phyloP scores from a whole-genome alignment of 768 basidiomycete species.

The Pleurotus salmoneostramineus region DNA sequence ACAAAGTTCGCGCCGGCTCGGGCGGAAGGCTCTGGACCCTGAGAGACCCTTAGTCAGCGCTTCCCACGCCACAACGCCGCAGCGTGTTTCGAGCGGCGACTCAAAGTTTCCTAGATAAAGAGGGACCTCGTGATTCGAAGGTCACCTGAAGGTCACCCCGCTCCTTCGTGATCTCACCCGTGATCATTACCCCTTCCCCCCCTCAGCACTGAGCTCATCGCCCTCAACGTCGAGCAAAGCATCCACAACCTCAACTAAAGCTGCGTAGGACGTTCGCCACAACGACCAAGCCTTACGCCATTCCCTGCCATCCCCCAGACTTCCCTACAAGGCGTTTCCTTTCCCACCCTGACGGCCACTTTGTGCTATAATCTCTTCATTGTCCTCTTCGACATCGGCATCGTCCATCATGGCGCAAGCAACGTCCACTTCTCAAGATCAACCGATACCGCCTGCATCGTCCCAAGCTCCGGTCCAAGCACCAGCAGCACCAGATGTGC shows the following conservation, averaged over 20 bases:
- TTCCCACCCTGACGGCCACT: not conserved
- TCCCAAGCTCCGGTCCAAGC: not conserved
- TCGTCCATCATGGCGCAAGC: not conserved
- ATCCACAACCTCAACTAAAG: not conserved
- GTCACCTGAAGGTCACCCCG: conserved; percentile 8
- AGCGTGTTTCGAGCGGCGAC: not conserved
- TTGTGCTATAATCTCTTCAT: too few species aligned
- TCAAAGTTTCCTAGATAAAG: not conserved
- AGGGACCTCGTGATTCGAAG: conserved; percentile 5
- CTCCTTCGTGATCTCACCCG: not conserved
- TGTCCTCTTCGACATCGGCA: too few species aligned
- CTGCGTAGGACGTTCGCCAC: not conserved
- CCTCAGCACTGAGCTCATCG: not conserved
- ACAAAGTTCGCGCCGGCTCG: too few species aligned
- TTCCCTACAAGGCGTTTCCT: not conserved
- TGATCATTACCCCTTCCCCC: conserved; percentile 1
- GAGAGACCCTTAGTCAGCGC: too few species aligned
- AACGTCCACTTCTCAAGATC: not conserved
- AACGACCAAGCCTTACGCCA: not conserved
- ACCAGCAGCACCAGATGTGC: not conserved
- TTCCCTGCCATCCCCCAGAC: not conserved
- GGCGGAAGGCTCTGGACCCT: too few species aligned
- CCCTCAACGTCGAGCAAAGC: not conserved
- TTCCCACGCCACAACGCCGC: too few species aligned
- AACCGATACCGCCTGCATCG: not conserved